Evolutionary conservation across 768 basidiomycete species (phyloP), one percentile per base, ranked within the genome.

Genomic region (Suillus fuscotomentosus): DNA sequence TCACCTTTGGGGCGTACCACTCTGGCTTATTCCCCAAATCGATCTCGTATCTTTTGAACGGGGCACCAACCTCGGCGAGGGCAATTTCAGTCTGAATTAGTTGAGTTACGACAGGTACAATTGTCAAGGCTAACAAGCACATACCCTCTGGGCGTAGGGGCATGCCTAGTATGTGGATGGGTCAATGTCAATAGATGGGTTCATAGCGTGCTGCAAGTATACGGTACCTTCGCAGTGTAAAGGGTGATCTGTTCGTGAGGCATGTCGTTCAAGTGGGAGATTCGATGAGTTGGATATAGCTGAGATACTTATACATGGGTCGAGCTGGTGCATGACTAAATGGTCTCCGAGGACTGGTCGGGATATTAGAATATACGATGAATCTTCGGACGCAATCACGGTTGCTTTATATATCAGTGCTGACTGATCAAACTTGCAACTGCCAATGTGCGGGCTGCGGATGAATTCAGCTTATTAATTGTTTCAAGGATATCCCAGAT

Each of bases 1-100:
- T 91, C 45, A 91, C 83, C 64, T 85, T 81, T 0, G 83, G 80
- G 0, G 83, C 83, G 70, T 88, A 89, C 88, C 88, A 89, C 59
- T 82, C 85, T 1, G 88, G 88, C 76, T 90, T 91, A 77, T 87
- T 86, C 67, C 63, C 57, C 14, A 91, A 74, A 67, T 89, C 86
- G 55, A 91, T 83, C 66, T 88, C 82, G 65, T 78, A 88, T 15
- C 80, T 72, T 24, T 78, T 84, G 71, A 77, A 85, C 2, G 79
- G 67, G 4, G 83, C 78, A 5, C 81, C 78, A 2, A 83, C 81
- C 67, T 90, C 88, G 14, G 80, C 78, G 27, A 91, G 80, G 1
- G 88, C 87, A n/a, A 90, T 77, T 64, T 88, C 84, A 20, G 81
- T 80, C 84, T 88, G 48, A 6, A 51, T 50, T 14, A 36, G 47